Evolutionary conservation across 768 basidiomycete genomes (phyloP).

Genomic region (Mycena metata): DNA sequence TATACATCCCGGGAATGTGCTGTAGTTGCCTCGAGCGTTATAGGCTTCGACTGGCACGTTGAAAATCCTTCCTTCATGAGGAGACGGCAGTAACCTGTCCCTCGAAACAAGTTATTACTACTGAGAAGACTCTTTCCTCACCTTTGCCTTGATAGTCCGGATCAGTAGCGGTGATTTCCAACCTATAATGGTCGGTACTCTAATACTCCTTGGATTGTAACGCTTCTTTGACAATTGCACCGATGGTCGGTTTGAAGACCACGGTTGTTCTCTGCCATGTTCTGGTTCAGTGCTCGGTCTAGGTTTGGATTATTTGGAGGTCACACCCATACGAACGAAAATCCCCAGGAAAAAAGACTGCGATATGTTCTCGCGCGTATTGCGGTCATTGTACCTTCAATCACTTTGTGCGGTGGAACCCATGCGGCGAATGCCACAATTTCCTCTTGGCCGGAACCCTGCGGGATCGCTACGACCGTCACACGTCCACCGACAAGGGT

Average conservation of each 20-base stretch:
- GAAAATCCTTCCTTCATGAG: constrained; percentile 25
- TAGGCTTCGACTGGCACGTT: constrained; percentile 5
- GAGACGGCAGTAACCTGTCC: constrained; percentile 8
- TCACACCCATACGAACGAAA: constrained; percentile 5
- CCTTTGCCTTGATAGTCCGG: constrained; percentile 28
- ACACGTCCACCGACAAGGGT: constrained; percentile 15
- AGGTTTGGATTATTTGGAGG: not conserved
- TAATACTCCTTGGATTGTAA: constrained; percentile 12
- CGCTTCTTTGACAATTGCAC: constrained; percentile 16
- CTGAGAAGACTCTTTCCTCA: not conserved
- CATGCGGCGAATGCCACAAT: constrained; percentile 24
- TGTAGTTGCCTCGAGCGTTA: constrained; percentile 28
- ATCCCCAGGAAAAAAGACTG: constrained; percentile 12
- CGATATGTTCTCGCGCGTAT: constrained; percentile 13
- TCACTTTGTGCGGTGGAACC: constrained; percentile 23
- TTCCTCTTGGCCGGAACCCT: constrained; percentile 8
- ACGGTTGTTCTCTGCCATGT: constrained; percentile 9
- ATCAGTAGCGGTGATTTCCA: constrained; percentile 30
- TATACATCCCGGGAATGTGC: constrained; percentile 13
- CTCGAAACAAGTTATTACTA: not conserved
- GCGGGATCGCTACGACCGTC: constrained; percentile 14
- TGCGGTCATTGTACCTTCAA: constrained; percentile 20
- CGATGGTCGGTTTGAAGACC: constrained; percentile 25
- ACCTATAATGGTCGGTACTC: constrained; percentile 21
- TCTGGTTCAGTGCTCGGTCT: not conserved